Evolutionary conservation across 169 alveolate genomes (phyloP).

Genomic region (Cryptosporidium parvum): DNA sequence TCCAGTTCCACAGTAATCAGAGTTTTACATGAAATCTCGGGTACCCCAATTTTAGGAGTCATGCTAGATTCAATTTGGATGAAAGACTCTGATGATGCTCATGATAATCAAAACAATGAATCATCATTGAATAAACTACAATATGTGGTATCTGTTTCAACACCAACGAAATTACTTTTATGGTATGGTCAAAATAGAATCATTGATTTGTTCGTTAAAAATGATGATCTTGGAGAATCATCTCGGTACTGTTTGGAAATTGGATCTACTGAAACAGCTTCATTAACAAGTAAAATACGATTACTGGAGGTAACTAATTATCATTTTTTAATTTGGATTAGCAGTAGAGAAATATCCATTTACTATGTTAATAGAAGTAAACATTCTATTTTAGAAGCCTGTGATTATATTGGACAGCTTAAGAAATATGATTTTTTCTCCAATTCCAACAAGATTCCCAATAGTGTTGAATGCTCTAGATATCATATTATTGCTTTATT

Average conservation of each 20-base stretch:
- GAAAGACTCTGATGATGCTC: neutral
- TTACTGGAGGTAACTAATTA: constrained; percentile 32
- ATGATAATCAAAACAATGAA: neutral
- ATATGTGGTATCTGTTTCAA: constrained; percentile 35
- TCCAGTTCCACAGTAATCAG: constrained; percentile 50
- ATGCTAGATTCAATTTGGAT: constrained; percentile 30
- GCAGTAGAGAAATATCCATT: neutral
- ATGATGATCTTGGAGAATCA: constrained; percentile 19
- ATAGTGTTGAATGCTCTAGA: constrained; percentile 64
- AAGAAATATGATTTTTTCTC: constrained; percentile 15
- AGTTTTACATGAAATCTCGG: constrained; percentile 36
- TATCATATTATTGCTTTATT: constrained; percentile 46
- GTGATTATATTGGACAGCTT: constrained; percentile 6
- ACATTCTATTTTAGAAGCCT: neutral
- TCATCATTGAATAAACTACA: neutral
- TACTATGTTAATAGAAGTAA: constrained; percentile 27
- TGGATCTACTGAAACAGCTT: neutral
- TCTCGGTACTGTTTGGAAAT: constrained; percentile 19
- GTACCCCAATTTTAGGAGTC: constrained; percentile 33
- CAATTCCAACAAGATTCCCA: constrained; percentile 20
- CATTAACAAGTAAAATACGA: constrained; percentile 46
- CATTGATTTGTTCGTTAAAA: constrained; percentile 43
- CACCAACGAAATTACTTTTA: constrained; percentile 47
- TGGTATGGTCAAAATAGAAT: constrained; percentile 71
- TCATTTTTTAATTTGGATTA: constrained; percentile 52